Evolutionary conservation across 495 filamentous ascomycete species (phyloP), one percentile per base, ranked within the genome.

Genomic region (Polyplosphaeria fusca): DNA sequence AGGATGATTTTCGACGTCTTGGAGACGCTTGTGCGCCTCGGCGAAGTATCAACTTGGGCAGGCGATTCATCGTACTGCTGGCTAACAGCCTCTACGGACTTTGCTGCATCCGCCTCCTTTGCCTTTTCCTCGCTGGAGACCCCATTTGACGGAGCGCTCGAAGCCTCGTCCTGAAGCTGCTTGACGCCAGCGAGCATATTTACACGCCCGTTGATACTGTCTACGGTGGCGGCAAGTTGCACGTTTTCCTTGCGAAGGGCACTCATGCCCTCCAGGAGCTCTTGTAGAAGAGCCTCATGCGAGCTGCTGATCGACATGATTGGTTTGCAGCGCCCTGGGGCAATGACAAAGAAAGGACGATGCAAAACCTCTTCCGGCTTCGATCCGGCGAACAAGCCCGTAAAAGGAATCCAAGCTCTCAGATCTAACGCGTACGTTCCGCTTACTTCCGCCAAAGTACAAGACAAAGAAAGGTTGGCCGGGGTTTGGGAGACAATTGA

Each of bases 1-100:
- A 86, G 77, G 56, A 87, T 84, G 54, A 89, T 88, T 58, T 83
- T 82, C 22, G 80, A 83, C 42, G 77, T 81, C 35, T 76, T 79
- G 27, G 59, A 52, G 24, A 58, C 30, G 46, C 66, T 70, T 4
- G 59, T n/a, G 37, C 64, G 52, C 42, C 69, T 51, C 35, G 61
- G 55, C 26, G 52, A n/a, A 35, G 41, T 19, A 19, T 64, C 57
- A 55, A 55, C 38, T 43, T 42, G 27, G 41, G 53, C 43, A 42
- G 61, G 45, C 18, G 62, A 51, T 18, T 54, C 38, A 24, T 63
- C 60, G 57, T 63, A 67, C 49, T 63, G 60, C 20, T 63, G 32
- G 45, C 57, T 60, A 45, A 67, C 45, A 32, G 54, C 55, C 23
- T 47, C 52, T 47, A 58, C 52, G 41, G 52, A 58, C 41, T 58